Conservation (phyloP, 805 yeast genomes). For the Cyberlindnera maritima region DNA sequence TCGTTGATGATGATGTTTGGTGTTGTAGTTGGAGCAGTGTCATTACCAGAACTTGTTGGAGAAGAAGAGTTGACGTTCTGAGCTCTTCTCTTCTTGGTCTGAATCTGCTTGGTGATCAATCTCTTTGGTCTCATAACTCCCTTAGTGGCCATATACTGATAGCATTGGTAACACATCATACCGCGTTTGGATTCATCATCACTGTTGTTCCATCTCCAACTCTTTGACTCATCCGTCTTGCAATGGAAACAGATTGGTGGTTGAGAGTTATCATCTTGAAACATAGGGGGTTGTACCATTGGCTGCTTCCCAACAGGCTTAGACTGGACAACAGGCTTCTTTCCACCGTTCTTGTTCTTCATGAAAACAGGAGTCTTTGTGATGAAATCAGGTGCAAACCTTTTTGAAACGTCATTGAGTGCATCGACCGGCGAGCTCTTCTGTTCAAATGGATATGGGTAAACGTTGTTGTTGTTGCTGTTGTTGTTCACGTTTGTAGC, state of each 20-base stretch:
- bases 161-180: constrained; percentile 26
- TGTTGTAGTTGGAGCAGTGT: constrained; percentile 20
- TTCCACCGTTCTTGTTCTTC: constrained; percentile 1
- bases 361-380: constrained; percentile 11
- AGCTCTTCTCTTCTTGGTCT: constrained; percentile 4
- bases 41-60: constrained; percentile 21
- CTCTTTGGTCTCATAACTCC: constrained; percentile 28
- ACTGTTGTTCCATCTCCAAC: constrained; percentile 29
- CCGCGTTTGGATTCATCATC: constrained; percentile 25
- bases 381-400: constrained; percentile 29
- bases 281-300: constrained; percentile 1
- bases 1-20: constrained; percentile 10
- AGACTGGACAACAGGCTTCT: neutral
- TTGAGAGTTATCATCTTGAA: constrained; percentile 10
- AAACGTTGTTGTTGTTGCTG: neutral
- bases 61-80: constrained; percentile 20
- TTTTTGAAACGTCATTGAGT: constrained; percentile 20
- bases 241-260: constrained; percentile 28
- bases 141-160: constrained; percentile 22
- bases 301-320: neutral
- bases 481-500: neutral
- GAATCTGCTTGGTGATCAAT: constrained; percentile 12
- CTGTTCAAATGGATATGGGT: constrained; percentile 6
- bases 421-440: constrained; percentile 11
- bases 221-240: constrained; percentile 24